Base-by-base conservation (phyloP, 2,329 filamentous ascomycete genomes). In the Clonostachys byssicola region DNA sequence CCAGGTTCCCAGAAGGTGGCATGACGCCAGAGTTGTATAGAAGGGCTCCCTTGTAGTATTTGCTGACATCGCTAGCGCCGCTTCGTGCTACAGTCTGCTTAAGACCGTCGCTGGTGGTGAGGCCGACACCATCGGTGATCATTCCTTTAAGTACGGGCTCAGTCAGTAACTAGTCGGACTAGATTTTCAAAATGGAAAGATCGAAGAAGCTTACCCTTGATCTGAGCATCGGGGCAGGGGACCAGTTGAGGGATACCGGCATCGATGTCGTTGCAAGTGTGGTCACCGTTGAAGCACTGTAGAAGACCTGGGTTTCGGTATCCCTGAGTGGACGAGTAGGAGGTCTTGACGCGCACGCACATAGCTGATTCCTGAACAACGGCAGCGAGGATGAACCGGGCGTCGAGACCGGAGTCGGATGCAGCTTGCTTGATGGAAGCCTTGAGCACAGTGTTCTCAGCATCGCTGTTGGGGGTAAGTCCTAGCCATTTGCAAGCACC, bases 21-120 rank as follows among this genome's bases (percentile, higher is more conserved):
- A 70, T 54, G 0, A 58, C 59, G 34, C 68, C 68, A 0, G 68
- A 70, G 54, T 71, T 72, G 56, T 72, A 72, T 41, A 63, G 56
- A 23, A 67, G 56, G 8, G 68, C 66, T 17, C 62, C 67, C 42
- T 60, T 60, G 51, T 63, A 65, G 52, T 58, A 63, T n/a, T 44
- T 54, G 33, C 55, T 54, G 33, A 54, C 61, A 12, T 59, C 60
- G 4, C 46, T 51, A 23, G 49, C 51, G 16, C 57, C 57, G 20
- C 58, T 50, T 46, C 60, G 44, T 16, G 55, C 57, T 35, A 68
- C 54, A 48, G 61, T 60, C 43, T 61, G 48, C 45, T 61, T 54
- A 33, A 68, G 60, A 35, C 68, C 68, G 39, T 61, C 62, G 9
- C 63, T 64, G 17, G 46, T 47, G 13, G 48, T 30, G 7, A 65